Conservation (phyloP, 2,329 filamentous ascomycete species). For the Capronia americana region DNA sequence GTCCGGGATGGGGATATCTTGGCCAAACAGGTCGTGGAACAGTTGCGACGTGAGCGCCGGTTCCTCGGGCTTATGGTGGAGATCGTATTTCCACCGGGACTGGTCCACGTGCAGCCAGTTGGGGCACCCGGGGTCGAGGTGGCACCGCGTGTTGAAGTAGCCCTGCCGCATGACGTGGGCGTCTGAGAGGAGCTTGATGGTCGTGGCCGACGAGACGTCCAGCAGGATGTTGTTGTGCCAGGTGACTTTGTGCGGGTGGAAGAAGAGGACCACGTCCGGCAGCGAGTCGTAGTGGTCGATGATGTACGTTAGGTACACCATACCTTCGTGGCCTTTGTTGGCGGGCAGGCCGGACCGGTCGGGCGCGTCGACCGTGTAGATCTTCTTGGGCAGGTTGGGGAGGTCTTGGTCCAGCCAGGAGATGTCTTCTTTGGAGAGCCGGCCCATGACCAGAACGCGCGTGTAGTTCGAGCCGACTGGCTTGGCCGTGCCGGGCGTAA, state of each 20-base stretch:
- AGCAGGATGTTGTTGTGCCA: constrained; percentile 68
- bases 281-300: constrained; percentile 67
- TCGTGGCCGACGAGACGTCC: constrained; percentile 57
- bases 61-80: constrained; percentile 57
- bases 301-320: constrained; percentile 68
- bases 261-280: constrained; percentile 66
- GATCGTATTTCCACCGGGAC: constrained; percentile 47
- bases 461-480: constrained; percentile 59
- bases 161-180: constrained; percentile 60
- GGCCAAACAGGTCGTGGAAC: constrained; percentile 49
- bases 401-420: constrained; percentile 54
- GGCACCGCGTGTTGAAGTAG: constrained; percentile 67
- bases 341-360: constrained; percentile 46
- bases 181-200: constrained; percentile 58
- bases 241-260: constrained; percentile 62
- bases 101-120: constrained; percentile 59
- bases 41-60: constrained; percentile 52
- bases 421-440: constrained; percentile 46
- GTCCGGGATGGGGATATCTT: constrained; percentile 47
- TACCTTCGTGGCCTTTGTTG: constrained; percentile 68
- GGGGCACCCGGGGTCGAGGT: constrained; percentile 64
- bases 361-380: constrained; percentile 30
- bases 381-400: constrained; percentile 41
- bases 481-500: constrained; percentile 48
- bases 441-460: constrained; percentile 58